phyloP scores from a whole-genome alignment of 805 yeast species.

The Pichia manshurica region DNA sequence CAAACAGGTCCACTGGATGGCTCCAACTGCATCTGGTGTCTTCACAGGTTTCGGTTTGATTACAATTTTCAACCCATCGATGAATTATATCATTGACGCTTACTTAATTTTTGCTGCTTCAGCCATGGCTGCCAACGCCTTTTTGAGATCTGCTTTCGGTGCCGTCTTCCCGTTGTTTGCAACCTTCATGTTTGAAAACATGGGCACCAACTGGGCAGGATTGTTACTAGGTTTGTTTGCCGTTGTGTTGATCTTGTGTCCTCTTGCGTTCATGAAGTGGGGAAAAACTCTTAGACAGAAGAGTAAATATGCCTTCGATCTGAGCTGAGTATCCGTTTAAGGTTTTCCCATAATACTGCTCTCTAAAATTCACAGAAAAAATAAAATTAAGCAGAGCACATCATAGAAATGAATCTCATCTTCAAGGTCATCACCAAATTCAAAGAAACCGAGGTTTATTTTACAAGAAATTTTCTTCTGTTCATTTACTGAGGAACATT shows the following conservation, averaged over 20 bases:
- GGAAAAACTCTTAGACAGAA: conserved; percentile 51
- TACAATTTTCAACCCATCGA: conserved; percentile 59
- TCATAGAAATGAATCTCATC: too few species aligned
- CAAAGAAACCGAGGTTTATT: too few species aligned
- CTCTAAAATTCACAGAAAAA: too few species aligned
- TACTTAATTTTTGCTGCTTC: conserved; percentile 72
- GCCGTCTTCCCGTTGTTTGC: conserved; percentile 55
- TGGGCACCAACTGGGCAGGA: conserved; percentile 80
- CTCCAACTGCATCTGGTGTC: conserved; percentile 62
- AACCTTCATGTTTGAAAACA: conserved; percentile 56
- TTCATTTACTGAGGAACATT: too few species aligned
- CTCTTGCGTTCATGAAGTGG: conserved; percentile 54
- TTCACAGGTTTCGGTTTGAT: conserved; percentile 65
- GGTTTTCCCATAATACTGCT: too few species aligned
- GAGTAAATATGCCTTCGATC: conserved; percentile 48
- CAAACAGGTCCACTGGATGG: conserved; percentile 69
- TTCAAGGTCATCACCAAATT: too few species aligned
- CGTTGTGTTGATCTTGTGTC: conserved; percentile 55
- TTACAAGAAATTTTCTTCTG: too few species aligned
- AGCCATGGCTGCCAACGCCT: conserved; percentile 68
- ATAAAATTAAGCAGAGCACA: too few species aligned
- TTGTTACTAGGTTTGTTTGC: conserved; percentile 61
- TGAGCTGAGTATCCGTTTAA: conserved; percentile 4
- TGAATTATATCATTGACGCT: conserved; percentile 69
- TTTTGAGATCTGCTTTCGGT: conserved; percentile 63